Evolutionary conservation across 2,329 filamentous ascomycete species (phyloP).

Genomic region (Beauveria pseudobassiana): DNA sequence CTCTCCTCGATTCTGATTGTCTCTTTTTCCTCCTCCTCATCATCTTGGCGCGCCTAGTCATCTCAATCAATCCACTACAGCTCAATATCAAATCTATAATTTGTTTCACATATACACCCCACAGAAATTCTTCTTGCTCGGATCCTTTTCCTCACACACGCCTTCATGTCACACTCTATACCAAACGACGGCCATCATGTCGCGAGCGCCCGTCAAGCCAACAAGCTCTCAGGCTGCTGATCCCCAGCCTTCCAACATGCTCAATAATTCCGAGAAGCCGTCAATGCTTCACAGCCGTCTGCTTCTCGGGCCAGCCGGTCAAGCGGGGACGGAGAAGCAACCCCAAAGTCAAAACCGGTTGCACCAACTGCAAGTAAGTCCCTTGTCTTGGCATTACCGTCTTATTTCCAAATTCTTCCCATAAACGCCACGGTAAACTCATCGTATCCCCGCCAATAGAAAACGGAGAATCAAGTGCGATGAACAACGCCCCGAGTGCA

Average conservation of each 20-base stretch:
- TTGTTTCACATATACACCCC: not conserved
- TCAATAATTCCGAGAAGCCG: not conserved
- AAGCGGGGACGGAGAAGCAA: conserved; percentile 46
- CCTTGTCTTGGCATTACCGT: not conserved
- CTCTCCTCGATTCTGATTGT: too few species aligned
- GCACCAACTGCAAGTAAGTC: conserved; percentile 61
- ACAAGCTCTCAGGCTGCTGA: not conserved
- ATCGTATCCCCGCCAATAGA: conserved; percentile 27
- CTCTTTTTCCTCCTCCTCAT: not conserved
- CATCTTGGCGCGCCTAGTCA: too few species aligned
- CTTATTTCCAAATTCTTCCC: not conserved
- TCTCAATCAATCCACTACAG: not conserved
- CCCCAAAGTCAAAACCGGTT: conserved; percentile 60
- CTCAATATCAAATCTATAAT: not conserved
- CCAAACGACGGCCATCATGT: not conserved
- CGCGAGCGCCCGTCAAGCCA: not conserved
- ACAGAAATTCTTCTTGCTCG: not conserved
- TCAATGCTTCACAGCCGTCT: not conserved
- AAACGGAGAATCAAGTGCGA: conserved; percentile 59
- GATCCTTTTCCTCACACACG: not conserved
- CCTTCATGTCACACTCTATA: not conserved
- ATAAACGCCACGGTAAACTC: not conserved
- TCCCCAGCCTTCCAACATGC: not conserved
- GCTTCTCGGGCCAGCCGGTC: conserved; percentile 11
- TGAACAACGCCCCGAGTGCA: conserved; percentile 52